Evolutionary conservation across 2,329 filamentous ascomycete species (phyloP).

Genomic region (Colletotrichum sp.): DNA sequence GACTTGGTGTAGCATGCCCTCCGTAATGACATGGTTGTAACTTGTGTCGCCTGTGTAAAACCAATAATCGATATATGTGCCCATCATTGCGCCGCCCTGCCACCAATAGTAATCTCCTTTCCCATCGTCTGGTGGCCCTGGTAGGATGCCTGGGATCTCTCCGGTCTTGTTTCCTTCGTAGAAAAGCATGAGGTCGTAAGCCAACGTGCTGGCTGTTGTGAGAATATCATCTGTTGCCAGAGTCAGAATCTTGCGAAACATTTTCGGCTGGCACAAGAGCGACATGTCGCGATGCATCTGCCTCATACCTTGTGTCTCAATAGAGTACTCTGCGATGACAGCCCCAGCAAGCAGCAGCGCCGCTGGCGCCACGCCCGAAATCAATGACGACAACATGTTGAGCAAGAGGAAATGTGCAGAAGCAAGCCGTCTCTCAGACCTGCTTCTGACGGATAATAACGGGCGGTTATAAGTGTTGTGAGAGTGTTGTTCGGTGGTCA

Average conservation of each 20-base stretch:
- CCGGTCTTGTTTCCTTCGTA: slow-evolving; percentile 52
- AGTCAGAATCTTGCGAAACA: background rate
- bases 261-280: background rate
- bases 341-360: background rate
- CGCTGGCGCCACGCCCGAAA: background rate
- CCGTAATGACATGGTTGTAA: slow-evolving; percentile 60
- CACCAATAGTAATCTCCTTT: slow-evolving; percentile 67
- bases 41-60: slow-evolving; percentile 62
- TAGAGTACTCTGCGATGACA: slow-evolving; percentile 6
- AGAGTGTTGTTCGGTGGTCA: background rate
- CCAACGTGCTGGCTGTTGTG: slow-evolving; percentile 41
- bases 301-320: slow-evolving; percentile 8
- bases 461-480: background rate
- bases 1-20: slow-evolving; percentile 57
- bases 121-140: slow-evolving; percentile 43
- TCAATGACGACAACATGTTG: background rate
- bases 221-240: slow-evolving; percentile 39
- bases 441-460: background rate
- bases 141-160: slow-evolving; percentile 51
- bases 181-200: slow-evolving; percentile 50
- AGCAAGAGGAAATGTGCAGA: background rate
- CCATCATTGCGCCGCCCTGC: slow-evolving; percentile 68
- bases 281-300: background rate
- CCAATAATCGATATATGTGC: slow-evolving; percentile 69
- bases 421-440: background rate